A percentile compares a stretch with the other conserved stretches of the same genome.
phyloP scores from a whole-genome alignment of 1,284 basidiomycete genomes.

The Heterobasidion occidentale region DNA sequence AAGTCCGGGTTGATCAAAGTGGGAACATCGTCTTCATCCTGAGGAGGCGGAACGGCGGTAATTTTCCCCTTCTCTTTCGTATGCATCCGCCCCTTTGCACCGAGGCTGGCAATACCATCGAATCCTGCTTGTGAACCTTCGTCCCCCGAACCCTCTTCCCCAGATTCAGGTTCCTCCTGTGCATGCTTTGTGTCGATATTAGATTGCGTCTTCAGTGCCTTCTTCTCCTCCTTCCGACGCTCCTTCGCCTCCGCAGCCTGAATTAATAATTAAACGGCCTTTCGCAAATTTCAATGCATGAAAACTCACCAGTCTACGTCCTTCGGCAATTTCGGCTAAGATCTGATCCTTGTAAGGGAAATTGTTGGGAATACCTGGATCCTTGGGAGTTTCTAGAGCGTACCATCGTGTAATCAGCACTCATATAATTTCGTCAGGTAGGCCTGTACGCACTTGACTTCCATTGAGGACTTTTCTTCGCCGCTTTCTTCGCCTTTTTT shows the following conservation, averaged over 20 bases:
- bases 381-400: constrained; percentile 63
- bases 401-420: background rate
- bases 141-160: constrained; percentile 15
- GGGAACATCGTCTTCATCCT: constrained; percentile 39
- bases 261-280: background rate
- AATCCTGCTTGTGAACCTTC: constrained; percentile 13
- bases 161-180: constrained; percentile 20
- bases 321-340: constrained; percentile 82
- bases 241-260: constrained; percentile 68
- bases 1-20: constrained; percentile 64
- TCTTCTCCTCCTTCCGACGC: constrained; percentile 54
- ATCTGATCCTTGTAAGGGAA: constrained; percentile 98
- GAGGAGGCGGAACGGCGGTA: constrained; percentile 15
- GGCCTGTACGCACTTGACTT: constrained; percentile 73
- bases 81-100: constrained; percentile 24
- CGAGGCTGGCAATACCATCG: constrained; percentile 36
- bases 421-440: background rate
- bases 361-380: constrained; percentile 94
- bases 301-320: constrained; percentile 57
- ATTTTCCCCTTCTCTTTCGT: constrained; percentile 13
- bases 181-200: constrained; percentile 21
- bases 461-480: constrained; percentile 84
- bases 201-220: constrained; percentile 27
- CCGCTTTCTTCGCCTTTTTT: constrained; percentile 72
- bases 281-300: background rate